A percentile compares a stretch with the other conserved stretches of the same genome.
Evolutionary conservation across 805 yeast genomes (phyloP).

Genomic region (Nakazawaea anatomiae): DNA sequence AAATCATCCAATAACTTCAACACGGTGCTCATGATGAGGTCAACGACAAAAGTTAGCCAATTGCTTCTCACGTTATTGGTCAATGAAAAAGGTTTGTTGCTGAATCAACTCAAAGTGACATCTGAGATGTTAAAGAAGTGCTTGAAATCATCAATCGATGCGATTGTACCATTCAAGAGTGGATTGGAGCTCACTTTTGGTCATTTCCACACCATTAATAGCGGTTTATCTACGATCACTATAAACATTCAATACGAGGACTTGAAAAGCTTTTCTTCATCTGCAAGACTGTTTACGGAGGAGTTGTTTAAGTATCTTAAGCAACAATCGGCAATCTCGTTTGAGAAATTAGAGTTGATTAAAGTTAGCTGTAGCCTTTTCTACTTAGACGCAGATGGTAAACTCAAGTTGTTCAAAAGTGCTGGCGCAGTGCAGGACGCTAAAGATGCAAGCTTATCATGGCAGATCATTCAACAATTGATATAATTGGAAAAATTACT

Average conservation of each 20-base stretch:
- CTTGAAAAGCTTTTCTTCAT: conserved; percentile 13
- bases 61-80: conserved; percentile 1
- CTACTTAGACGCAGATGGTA: conserved; percentile 22
- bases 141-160: neutral
- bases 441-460: neutral
- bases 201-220: conserved; percentile 9
- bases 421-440: neutral
- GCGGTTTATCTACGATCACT: conserved; percentile 18
- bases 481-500: neutral
- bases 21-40: conserved; percentile 3
- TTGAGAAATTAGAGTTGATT: conserved; percentile 19
- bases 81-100: conserved; percentile 4
- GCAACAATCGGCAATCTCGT: conserved; percentile 20
- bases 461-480: neutral
- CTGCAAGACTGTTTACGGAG: conserved; percentile 11
- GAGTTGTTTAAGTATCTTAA: conserved; percentile 17
- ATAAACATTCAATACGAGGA: conserved; percentile 20
- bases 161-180: conserved; percentile 12
- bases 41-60: neutral
- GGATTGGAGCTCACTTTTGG: conserved; percentile 16
- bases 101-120: conserved; percentile 1
- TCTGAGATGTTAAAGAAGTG: neutral
- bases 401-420: conserved; percentile 16
- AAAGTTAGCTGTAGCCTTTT: conserved; percentile 23
- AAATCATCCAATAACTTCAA: neutral